Conservation (phyloP, 2,329 filamentous ascomycete species). For the Talaromyces verruculosus region DNA sequence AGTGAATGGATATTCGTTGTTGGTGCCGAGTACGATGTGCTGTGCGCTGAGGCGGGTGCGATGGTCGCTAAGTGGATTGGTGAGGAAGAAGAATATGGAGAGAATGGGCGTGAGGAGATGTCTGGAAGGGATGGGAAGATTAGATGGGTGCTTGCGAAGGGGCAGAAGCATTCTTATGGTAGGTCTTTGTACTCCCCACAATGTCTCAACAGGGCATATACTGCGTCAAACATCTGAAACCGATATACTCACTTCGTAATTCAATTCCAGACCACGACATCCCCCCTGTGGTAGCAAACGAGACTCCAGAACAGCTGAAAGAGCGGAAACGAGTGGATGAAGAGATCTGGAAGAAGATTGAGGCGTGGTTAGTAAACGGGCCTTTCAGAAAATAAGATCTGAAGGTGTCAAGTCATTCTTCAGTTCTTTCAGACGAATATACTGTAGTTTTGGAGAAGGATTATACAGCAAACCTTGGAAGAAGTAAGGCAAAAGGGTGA, state of each 20-base stretch:
- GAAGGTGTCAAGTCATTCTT: not conserved
- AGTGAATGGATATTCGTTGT: not conserved
- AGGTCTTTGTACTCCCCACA: not conserved
- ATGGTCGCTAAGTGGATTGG: not conserved
- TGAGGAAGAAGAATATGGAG: not conserved
- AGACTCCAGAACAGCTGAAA: not conserved
- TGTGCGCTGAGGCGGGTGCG: not conserved
- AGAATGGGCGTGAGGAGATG: not conserved
- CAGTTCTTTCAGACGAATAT: not conserved
- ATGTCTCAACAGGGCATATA: not conserved
- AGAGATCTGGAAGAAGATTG: not conserved
- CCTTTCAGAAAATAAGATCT: not conserved
- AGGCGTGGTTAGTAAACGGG: not conserved
- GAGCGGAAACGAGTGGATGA: not conserved
- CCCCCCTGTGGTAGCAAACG: not conserved
- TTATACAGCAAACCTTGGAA: too few species aligned
- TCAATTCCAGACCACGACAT: not conserved
- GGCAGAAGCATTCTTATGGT: not conserved
- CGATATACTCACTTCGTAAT: not conserved
- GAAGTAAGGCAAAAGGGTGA: too few species aligned
- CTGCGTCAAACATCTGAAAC: too few species aligned
- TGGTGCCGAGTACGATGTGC: not conserved
- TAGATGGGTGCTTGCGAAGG: not conserved
- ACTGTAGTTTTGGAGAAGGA: not conserved
- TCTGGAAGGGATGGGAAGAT: not conserved